These are phyloP conservation scores for Penicillium sp. DNA, from an alignment of 2,329 filamentous ascomycete genomes.

Conservation along the genomic window DNA sequence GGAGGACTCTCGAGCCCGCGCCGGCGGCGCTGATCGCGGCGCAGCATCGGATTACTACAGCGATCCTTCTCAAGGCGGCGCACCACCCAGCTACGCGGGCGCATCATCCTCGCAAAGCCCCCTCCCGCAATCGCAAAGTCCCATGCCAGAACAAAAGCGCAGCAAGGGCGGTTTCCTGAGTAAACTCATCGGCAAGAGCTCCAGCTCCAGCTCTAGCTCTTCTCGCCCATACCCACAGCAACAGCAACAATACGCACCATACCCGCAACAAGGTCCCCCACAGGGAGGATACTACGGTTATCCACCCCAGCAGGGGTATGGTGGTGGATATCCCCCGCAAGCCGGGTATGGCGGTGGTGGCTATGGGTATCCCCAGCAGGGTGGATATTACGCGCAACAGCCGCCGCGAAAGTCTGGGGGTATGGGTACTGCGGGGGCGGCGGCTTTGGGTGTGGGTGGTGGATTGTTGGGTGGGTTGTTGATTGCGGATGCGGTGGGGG, in stretches of 20 bases:
- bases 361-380: conserved; percentile 38
- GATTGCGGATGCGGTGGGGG: conserved; percentile 70
- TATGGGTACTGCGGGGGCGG: conserved; percentile 74
- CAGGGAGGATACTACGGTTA: conserved; percentile 39
- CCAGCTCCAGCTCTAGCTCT: conserved; percentile 28
- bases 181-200: conserved; percentile 59
- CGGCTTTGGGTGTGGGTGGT: conserved; percentile 78
- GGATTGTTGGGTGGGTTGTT: conserved; percentile 80
- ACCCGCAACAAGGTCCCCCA: conserved; percentile 30
- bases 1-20: conserved; percentile 69
- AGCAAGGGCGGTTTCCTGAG: conserved; percentile 56
- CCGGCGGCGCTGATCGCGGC: conserved; percentile 37
- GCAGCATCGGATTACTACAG: conserved; percentile 58
- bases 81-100: conserved; percentile 24
- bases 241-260: conserved; percentile 36
- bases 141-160: conserved; percentile 45
- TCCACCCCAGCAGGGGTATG: conserved; percentile 38
- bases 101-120: not conserved
- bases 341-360: conserved; percentile 26
- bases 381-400: conserved; percentile 47
- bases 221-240: conserved; percentile 12
- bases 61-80: conserved; percentile 20
- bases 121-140: conserved; percentile 25
- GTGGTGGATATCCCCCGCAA: conserved; percentile 42
- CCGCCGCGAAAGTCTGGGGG: conserved; percentile 56